Evolutionary conservation across 345 rosid genomes (phyloP).

Genomic region (Fremontodendron californicum): DNA sequence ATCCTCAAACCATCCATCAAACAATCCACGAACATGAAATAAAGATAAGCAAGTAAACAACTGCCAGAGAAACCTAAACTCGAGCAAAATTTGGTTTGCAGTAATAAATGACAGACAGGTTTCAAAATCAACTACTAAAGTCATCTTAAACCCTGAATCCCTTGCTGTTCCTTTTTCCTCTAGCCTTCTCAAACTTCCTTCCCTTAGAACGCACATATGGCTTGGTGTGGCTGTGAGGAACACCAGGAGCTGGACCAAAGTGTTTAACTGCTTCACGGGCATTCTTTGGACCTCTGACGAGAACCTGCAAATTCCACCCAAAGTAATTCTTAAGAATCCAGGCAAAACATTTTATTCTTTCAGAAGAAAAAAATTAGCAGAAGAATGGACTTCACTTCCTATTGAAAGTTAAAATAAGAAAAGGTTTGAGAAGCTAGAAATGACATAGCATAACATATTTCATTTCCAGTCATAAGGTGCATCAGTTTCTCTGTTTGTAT

Average conservation of each 20-base stretch:
- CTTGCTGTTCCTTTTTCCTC: constrained; percentile 86
- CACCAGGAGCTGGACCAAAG: constrained; percentile 98
- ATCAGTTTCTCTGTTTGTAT: neutral
- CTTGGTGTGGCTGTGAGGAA: constrained; percentile 85
- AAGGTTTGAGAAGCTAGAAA: neutral
- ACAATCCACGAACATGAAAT: constrained; percentile 3
- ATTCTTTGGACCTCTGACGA: constrained; percentile 95
- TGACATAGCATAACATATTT: neutral
- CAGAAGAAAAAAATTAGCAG: neutral
- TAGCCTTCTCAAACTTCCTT: constrained; percentile 86
- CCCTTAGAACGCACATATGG: constrained; percentile 88
- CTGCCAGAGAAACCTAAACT: constrained; percentile 25
- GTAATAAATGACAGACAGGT: constrained; percentile 19
- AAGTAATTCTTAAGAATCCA: neutral
- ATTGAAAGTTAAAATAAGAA: neutral
- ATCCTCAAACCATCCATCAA: constrained; percentile 4
- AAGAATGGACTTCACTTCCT: neutral
- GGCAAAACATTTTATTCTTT: neutral
- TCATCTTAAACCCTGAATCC: constrained; percentile 62
- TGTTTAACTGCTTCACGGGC: constrained; percentile 95
- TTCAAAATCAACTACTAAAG: constrained; percentile 18
- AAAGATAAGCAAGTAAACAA: constrained; percentile 14
- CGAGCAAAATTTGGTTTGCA: constrained; percentile 37
- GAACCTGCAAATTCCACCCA: constrained; percentile 42
- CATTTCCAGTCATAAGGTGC: neutral